These are phyloP conservation scores for Aquilaria agallochum DNA, from an alignment of 441 rosid species.

Conservation along the genomic window DNA sequence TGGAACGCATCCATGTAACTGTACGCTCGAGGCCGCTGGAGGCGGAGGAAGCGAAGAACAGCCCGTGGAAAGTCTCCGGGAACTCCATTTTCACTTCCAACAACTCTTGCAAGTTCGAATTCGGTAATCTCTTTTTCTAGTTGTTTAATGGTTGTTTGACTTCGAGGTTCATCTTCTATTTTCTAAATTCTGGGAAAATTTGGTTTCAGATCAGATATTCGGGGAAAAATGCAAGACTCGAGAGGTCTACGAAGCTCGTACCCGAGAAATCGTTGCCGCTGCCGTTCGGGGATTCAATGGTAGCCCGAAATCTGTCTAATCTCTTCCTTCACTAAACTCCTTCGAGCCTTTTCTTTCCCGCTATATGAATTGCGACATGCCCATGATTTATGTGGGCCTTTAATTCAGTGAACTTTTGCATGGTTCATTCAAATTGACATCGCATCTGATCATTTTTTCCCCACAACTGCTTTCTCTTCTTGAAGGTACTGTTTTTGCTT, in stretches of 20 bases:
- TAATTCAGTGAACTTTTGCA: background rate
- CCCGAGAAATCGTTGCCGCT: slow-evolving; percentile 70
- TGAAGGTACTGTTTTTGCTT: slow-evolving; percentile 92
- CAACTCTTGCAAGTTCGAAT: slow-evolving; percentile 55
- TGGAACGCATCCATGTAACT: slow-evolving; percentile 91
- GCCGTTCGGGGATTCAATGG: slow-evolving; percentile 95
- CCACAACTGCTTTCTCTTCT: slow-evolving; percentile 6
- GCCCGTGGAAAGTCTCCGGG: slow-evolving; percentile 81
- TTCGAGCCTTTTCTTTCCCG: background rate
- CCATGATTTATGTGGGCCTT: background rate
- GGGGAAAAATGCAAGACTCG: slow-evolving; percentile 62
- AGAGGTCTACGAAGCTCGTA: slow-evolving; percentile 73
- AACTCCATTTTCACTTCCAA: slow-evolving; percentile 63
- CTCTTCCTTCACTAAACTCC: background rate
- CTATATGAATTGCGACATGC: too few species aligned
- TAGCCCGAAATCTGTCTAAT: slow-evolving; percentile 3
- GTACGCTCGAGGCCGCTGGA: slow-evolving; percentile 86
- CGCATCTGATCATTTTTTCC: background rate
- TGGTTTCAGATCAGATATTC: slow-evolving; percentile 52
- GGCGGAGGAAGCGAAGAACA: slow-evolving; percentile 65
- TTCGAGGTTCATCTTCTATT: background rate
- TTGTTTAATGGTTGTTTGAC: background rate
- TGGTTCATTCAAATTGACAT: background rate
- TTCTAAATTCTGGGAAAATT: background rate
- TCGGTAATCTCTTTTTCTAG: slow-evolving; percentile 38